Evolutionary conservation across 306 rosid genomes (phyloP).

Genomic region (Luffa acutangula): DNA sequence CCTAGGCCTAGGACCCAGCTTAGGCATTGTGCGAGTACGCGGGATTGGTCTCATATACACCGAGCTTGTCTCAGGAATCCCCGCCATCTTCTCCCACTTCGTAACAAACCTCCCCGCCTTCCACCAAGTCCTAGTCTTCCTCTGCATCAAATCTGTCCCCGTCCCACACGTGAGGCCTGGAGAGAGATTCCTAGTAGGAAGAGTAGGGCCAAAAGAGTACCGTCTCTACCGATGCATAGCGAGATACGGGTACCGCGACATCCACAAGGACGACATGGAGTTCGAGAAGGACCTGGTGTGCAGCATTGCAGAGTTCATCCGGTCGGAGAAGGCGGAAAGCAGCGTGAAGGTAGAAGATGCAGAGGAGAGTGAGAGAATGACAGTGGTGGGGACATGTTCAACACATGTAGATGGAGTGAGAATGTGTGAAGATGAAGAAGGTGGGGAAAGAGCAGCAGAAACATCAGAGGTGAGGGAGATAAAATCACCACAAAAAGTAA

Average conservation of each 20-base stretch:
- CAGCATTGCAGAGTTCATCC: conserved; percentile 72
- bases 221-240: conserved; percentile 90
- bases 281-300: conserved; percentile 85
- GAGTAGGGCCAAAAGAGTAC: conserved; percentile 94
- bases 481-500: conserved; percentile 35
- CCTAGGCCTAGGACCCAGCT: conserved; percentile 57
- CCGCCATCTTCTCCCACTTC: conserved; percentile 93
- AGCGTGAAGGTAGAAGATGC: conserved; percentile 20
- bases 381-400: conserved; percentile 81
- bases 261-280: conserved; percentile 77
- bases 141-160: conserved; percentile 87
- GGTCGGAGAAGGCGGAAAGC: conserved; percentile 46
- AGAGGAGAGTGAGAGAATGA: conserved; percentile 57
- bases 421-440: conserved; percentile 46
- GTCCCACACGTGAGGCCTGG: conserved; percentile 88
- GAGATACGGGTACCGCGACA: conserved; percentile 80
- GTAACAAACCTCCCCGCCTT: conserved; percentile 97
- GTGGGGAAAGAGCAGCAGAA: conserved; percentile 12
- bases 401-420: conserved; percentile 55
- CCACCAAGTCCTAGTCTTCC: conserved; percentile 92
- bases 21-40: conserved; percentile 82
- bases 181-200: conserved; percentile 89
- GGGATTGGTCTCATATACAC: conserved; percentile 96
- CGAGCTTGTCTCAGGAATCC: conserved; percentile 90
- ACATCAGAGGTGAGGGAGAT: conserved; percentile 61